Conservation (phyloP, 2,329 filamentous ascomycete genomes). For the Colletotrichum tabaci region DNA sequence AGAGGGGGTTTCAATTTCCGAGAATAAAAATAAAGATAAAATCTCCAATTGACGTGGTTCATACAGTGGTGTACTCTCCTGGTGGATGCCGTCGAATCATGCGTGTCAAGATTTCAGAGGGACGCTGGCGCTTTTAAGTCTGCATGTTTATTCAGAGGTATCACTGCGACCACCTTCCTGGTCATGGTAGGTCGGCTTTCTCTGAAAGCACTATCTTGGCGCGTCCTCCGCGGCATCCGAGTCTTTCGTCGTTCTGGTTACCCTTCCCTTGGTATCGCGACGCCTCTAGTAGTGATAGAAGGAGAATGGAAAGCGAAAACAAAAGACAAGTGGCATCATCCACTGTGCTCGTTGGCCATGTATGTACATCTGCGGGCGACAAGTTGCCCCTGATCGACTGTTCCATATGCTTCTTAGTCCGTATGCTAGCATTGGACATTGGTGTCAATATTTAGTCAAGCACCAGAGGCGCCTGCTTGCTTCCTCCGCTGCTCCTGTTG, state of each 20-base stretch:
- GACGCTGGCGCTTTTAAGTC: background rate
- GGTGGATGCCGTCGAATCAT: background rate
- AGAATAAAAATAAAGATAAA: no score
- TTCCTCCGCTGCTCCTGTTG: constrained; percentile 33
- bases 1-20: background rate
- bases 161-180: constrained; percentile 30
- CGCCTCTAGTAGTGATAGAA: constrained; percentile 2
- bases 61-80: background rate
- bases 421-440: background rate
- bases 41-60: background rate
- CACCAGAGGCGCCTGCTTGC: constrained; percentile 39
- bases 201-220: constrained; percentile 15
- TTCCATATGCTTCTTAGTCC: background rate
- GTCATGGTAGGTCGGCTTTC: constrained; percentile 1
- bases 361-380: background rate
- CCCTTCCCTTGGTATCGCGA: constrained; percentile 22
- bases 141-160: constrained; percentile 27
- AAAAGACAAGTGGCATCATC: constrained; percentile 18
- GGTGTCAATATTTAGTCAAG: constrained; percentile 30
- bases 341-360: background rate
- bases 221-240: constrained; percentile 4
- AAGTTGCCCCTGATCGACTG: background rate
- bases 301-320: background rate
- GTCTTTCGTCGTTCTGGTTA: constrained; percentile 14
- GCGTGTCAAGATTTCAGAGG: background rate